A percentile compares a stretch with the other conserved stretches of the same genome.
Conservation (phyloP, 2,329 filamentous ascomycete genomes). For the Botryotinia narcissicola region DNA sequence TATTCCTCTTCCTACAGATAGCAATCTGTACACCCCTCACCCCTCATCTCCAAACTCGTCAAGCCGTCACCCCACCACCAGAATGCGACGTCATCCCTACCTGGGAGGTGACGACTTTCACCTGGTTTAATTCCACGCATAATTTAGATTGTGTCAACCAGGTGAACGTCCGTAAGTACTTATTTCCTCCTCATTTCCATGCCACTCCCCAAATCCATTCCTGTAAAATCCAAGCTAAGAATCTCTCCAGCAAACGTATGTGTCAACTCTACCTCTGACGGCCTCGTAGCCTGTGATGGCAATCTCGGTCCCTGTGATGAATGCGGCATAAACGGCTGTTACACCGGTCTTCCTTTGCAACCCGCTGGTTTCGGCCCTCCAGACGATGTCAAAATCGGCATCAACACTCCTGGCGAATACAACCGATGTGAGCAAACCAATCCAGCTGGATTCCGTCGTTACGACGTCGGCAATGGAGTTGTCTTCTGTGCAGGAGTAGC, state of each 20-base stretch:
- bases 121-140: conserved; percentile 6
- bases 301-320: neutral
- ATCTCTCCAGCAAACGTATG: neutral
- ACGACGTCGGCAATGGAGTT: neutral
- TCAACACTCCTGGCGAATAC: neutral
- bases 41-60: neutral
- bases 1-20: neutral
- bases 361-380: neutral
- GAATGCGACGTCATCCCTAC: conserved; percentile 11
- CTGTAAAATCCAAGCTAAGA: neutral
- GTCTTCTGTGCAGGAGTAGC: conserved; percentile 3
- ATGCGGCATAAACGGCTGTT: neutral
- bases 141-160: conserved; percentile 3
- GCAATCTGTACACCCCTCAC: neutral
- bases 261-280: neutral
- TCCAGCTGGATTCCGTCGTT: neutral
- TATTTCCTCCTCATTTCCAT: neutral
- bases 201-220: neutral
- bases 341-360: neutral
- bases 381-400: neutral
- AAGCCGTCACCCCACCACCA: neutral
- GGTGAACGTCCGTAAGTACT: neutral
- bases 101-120: neutral
- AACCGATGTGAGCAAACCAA: neutral
- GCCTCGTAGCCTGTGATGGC: neutral